Base-by-base conservation (phyloP, 139 green algal species). In the Closterium sp. region DNA sequence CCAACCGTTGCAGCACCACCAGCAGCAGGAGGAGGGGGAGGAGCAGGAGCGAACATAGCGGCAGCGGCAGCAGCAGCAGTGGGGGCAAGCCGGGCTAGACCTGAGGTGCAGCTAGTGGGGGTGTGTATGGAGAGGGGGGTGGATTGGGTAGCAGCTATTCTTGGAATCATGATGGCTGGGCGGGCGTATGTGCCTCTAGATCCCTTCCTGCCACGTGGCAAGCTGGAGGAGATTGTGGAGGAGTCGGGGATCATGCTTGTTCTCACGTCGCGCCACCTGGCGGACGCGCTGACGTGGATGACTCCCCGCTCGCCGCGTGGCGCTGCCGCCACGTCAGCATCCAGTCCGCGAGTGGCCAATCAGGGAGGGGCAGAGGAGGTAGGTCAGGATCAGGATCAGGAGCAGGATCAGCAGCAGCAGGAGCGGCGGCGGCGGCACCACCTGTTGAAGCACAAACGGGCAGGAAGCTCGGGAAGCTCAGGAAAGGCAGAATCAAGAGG, bases 91-190 rank as follows among this genome's bases (percentile, higher is more conserved):
- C 24, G 85, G 1, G 87, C 31, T 11, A 19, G 87, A 62, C 87
- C 85, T 7, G 85, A 87, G 85, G 85, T 87, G 27, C 85, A 87
- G 85, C 30, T 93, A 27, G 70, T 93, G 87, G 90, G 85, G 31
- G 38, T 93, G 31, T 88, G 90, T 22, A 42, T 93, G 45, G 90
- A 85, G 31, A 90, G 90, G 32, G 31, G 90, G 27, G 62, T 32
- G 5, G 90, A 93, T n/a, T 93, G 90, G 90, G 90, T 93, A 28
- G 90, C 79, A 29, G 85, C 85, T 31, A 91, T 93, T 7, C 42
- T 89, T 0, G 90, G 90, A 7, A 84, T 90, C 5, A 73, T 93
- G 28, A 91, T 93, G 85, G 85, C 85, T 79, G 90, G 90, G 22
- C 4, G 70, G 31, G 90, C 28, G 42, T 93, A 93, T 87, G 32